Conservation (phyloP, 371 early-diverging fungal species). For the Mortierella sp. region DNA sequence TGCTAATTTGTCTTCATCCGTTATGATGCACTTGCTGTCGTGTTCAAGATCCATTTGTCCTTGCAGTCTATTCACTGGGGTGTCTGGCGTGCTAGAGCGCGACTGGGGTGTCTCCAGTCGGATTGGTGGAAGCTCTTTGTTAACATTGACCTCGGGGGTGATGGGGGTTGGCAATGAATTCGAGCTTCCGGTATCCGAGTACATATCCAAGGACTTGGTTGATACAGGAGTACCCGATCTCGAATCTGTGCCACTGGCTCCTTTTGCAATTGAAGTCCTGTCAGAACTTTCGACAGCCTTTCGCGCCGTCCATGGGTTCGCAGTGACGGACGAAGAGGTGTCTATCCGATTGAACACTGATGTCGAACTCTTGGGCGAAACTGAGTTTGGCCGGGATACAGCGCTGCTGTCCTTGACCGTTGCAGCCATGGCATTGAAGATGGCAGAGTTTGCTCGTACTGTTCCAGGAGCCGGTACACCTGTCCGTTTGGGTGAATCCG, state of each 20-base stretch:
- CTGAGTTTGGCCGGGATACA: neutral
- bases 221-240: neutral
- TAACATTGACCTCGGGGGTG: conserved; percentile 14
- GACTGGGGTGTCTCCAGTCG: conserved; percentile 8
- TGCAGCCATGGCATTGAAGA: conserved; percentile 28
- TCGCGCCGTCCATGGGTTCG: conserved; percentile 28
- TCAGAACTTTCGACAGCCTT: conserved; percentile 19
- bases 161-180: conserved; percentile 2
- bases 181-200: neutral
- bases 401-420: neutral
- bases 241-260: neutral
- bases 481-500: neutral
- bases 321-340: conserved; percentile 2
- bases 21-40: conserved; percentile 40
- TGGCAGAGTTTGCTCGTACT: conserved; percentile 38
- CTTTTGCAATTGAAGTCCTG: conserved; percentile 13
- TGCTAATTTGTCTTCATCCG: conserved; percentile 19
- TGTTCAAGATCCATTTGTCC: conserved; percentile 13
- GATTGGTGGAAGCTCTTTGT: conserved; percentile 44
- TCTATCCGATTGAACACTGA: conserved; percentile 1
- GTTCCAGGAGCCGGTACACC: conserved; percentile 18
- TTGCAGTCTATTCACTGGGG: neutral
- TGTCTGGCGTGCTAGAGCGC: neutral
- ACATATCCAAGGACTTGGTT: conserved; percentile 2
- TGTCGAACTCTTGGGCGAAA: conserved; percentile 9